Evolutionary conservation across 148 eudicot genomes (phyloP), one percentile per base, ranked within the genome.

Genomic region (Persicaria tinctoria): DNA sequence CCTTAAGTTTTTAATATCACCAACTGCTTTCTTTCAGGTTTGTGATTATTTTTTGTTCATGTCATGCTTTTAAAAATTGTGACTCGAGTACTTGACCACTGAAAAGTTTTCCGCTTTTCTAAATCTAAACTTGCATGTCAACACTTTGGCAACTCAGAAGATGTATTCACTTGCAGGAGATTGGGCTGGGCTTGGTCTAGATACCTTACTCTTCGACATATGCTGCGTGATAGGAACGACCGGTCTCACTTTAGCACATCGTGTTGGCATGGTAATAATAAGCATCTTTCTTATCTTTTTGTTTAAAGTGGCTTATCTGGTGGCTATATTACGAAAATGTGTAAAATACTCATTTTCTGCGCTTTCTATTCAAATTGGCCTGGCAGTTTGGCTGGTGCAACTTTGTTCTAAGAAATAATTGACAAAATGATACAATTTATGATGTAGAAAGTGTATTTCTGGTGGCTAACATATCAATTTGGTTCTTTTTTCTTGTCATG

Each of bases 141-240:
- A 93, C 82, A 91, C 97, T 74, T 85, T 89, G 62, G 98, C 97
- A 68, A 97, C 98, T 44, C 95, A 93, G 88, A 93, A 89, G 79
- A 74, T 93, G 78, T 93, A 91, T 83, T 86, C 95, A 5, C 97
- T 93, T 77, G 98, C 98, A 70, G 98, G 98, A 79, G 94, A 93
- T 78, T 93, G 98, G 98, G 98, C 98, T 72, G 85, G 23, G 75
- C 85, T 93, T 76, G 97, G 89, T 62, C 90, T 86, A 46, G 91
- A 91, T 78, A 93, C 93, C 70, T 83, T 93, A 81, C 95, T 93
- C 49, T 93, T 93, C 76, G 98, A 93, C 90, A 81, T 93, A 70
- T 93, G 98, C 79, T 93, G 98, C 79, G 98, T 97, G 68, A 91
- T 97, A 75, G 98, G 98, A 72, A 93, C 98, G 13, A 93, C 91